A percentile compares a stretch with the other conserved stretches of the same genome.
Conservation (phyloP, 176 grass and related monocot species). For the Lolium multiflorum region DNA sequence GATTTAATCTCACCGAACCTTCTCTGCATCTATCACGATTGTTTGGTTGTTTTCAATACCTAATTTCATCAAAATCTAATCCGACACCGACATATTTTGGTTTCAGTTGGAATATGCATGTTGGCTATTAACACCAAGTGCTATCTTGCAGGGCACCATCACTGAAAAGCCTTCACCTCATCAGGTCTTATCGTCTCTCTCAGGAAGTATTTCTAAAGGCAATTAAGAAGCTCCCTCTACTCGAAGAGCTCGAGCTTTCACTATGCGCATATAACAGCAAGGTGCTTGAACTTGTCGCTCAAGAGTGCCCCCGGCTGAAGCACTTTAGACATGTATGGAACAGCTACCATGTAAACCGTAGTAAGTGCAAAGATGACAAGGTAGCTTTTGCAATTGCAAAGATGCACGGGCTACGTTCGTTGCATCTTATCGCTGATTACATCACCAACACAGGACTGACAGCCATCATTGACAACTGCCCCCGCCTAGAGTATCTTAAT, state of each 20-base stretch:
- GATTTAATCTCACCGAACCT: neutral
- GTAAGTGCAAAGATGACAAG: neutral
- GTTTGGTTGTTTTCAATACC: neutral
- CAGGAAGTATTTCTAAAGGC: neutral
- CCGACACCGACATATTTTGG: neutral
- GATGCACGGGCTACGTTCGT: conserved; percentile 5
- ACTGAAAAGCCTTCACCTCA: neutral
- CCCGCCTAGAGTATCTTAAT: neutral
- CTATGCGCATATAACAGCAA: neutral
- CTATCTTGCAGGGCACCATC: neutral
- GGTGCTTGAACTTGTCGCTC: neutral
- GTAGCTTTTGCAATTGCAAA: neutral
- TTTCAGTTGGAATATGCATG: neutral
- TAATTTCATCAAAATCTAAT: neutral
- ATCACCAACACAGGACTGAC: neutral
- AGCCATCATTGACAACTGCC: neutral
- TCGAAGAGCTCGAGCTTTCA: neutral
- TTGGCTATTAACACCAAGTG: neutral
- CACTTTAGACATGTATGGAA: neutral
- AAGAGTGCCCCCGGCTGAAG: neutral
- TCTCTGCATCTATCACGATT: no score
- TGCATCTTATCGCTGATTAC: neutral
- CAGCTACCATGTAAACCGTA: neutral
- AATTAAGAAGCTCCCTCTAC: conserved; percentile 4
- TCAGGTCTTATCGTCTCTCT: neutral